Conservation (phyloP, 2,329 filamentous ascomycete species). For the Xylariaceae sp. region DNA sequence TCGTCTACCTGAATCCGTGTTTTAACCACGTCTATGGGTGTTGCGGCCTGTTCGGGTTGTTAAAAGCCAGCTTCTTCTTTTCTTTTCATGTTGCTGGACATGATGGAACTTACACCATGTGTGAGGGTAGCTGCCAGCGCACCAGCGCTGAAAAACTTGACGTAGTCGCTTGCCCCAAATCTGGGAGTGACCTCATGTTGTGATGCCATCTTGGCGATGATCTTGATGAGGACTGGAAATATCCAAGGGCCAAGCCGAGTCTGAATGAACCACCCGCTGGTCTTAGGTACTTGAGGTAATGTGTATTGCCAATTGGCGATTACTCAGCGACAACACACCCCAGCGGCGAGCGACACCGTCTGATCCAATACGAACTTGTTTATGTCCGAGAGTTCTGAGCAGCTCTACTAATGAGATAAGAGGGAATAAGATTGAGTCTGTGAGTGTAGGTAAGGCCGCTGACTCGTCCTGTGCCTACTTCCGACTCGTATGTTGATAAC, state of each 20-base stretch:
- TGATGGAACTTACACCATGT: slow-evolving; percentile 51
- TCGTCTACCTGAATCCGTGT: slow-evolving; percentile 91
- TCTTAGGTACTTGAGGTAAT: not conserved
- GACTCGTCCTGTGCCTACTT: no score
- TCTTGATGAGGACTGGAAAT: not conserved
- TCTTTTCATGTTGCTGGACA: not conserved
- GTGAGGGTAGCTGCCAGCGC: slow-evolving; percentile 60
- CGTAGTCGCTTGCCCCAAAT: slow-evolving; percentile 54
- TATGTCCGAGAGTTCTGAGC: no score
- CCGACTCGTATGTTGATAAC: no score
- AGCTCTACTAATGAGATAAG: no score
- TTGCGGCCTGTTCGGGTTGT: slow-evolving; percentile 51
- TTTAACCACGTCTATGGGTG: slow-evolving; percentile 76
- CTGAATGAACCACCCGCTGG: not conserved
- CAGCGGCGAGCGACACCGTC: not conserved
- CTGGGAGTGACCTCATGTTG: slow-evolving; percentile 41
- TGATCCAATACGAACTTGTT: no score
- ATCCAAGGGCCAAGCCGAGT: not conserved
- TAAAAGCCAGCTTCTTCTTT: not conserved
- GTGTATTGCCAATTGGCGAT: slow-evolving; percentile 12
- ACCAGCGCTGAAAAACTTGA: slow-evolving; percentile 61
- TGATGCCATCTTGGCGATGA: slow-evolving; percentile 28
- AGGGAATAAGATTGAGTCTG: no score
- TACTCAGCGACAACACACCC: slow-evolving; percentile 31
- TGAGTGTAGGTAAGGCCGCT: not conserved